phyloP scores from a whole-genome alignment of 768 basidiomycete species.

The Udeniomyces megalosporus region DNA sequence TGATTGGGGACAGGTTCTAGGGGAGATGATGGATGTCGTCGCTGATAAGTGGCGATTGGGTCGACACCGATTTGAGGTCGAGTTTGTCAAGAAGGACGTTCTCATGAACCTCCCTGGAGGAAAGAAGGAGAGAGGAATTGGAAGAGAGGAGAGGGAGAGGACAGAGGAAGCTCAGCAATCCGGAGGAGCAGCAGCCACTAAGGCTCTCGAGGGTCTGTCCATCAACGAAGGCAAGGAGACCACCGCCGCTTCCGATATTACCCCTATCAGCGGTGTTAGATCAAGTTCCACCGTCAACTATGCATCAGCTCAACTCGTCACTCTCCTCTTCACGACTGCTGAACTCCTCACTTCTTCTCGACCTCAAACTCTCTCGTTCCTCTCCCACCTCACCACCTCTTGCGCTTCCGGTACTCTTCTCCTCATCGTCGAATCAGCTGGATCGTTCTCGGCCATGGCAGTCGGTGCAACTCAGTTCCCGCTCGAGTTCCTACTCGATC shows the following conservation, averaged over 20 bases:
- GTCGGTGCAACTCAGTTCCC: constrained; percentile 15
- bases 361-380: constrained; percentile 4
- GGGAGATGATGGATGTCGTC: not conserved
- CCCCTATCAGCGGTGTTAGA: too few species aligned
- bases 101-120: not conserved
- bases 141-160: not conserved
- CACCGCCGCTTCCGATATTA: too few species aligned
- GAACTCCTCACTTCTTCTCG: constrained; percentile 12
- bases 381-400: constrained; percentile 6
- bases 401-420: constrained; percentile 9
- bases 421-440: constrained; percentile 14
- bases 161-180: too few species aligned
- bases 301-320: constrained; percentile 12
- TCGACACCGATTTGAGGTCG: constrained; percentile 7
- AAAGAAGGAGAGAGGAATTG: not conserved
- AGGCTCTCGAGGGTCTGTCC: not conserved
- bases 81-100: constrained; percentile 11
- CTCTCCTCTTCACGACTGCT: constrained; percentile 16
- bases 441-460: constrained; percentile 13
- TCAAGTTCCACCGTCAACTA: not conserved
- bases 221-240: not conserved
- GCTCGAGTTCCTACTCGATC: constrained; percentile 15
- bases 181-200: not conserved
- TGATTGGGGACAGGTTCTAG: constrained; percentile 10
- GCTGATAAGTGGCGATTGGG: constrained; percentile 7